Evolutionary conservation across 73 alveolate genomes (phyloP).

Genomic region (Paramecium caudatum): DNA sequence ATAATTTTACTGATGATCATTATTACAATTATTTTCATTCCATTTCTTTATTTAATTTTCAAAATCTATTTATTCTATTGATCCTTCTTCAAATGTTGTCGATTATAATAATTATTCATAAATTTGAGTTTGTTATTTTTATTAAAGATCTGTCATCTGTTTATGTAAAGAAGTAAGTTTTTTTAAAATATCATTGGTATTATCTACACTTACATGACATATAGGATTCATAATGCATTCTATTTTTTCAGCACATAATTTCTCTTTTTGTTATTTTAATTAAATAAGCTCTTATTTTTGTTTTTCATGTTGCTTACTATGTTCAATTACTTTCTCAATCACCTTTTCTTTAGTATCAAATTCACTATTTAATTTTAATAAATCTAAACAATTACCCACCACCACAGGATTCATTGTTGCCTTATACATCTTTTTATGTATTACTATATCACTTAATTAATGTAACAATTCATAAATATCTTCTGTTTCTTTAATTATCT

Average conservation of each 20-base stretch:
- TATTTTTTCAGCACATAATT: constrained; percentile 23
- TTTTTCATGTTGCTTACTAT: not conserved
- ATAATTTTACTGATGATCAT: constrained; percentile 29
- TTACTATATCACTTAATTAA: constrained; percentile 13
- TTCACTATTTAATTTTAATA: not conserved
- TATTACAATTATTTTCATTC: not conserved
- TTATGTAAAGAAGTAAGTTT: not conserved
- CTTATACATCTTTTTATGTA: constrained; percentile 16
- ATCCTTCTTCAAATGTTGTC: constrained; percentile 5
- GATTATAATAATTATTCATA: not conserved
- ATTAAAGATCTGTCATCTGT: not conserved
- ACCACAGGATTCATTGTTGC: constrained; percentile 51
- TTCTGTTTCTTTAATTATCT: not conserved
- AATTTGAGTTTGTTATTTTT: not conserved
- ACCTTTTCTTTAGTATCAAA: constrained; percentile 18
- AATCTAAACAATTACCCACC: not conserved
- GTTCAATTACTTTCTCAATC: not conserved
- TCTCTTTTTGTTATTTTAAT: not conserved
- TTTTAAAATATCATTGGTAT: not conserved
- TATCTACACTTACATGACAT: not conserved
- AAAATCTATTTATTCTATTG: not conserved
- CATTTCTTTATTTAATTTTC: not conserved
- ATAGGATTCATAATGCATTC: constrained; percentile 34
- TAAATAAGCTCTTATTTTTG: not conserved
- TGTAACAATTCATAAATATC: constrained; percentile 8